Base-by-base conservation (phyloP, 345 rosid species). In the Ailanthus altissimus region DNA sequence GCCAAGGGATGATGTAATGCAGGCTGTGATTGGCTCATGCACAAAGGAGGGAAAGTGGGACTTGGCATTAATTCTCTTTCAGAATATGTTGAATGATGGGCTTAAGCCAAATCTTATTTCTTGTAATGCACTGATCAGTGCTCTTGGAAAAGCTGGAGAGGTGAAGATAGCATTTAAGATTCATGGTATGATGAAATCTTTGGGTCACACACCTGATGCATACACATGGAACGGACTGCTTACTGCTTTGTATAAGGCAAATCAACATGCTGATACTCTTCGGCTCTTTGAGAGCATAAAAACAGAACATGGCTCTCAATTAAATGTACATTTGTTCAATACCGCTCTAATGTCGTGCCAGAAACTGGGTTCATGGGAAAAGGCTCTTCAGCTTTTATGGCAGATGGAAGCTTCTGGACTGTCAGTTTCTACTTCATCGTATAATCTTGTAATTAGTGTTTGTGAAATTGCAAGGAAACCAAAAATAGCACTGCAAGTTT, bases 221-320 rank as follows among this genome's bases (percentile, higher is more conserved):
- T 94, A 89, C 85, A 92, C 98, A 5, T 85, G 92, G 96, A 90
- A 94, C 67, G 92, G 95, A 6, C 77, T 91, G 75, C 87, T 91
- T 42, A 77, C 84, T 66, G 93, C 88, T 56, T 75, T 93, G 77
- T 87, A 89, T 82, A 85, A 85, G 81, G 89, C 90, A 61, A 82
- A 87, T 72, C 83, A 84, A 67, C 80, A 86, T 78, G 88, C 58
- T 21, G 86, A 86, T 81, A 92, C 90, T 80, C 85, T 94, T 75
- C 82, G 75, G 78, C 84, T 93, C 32, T 93, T 94, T 80, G 90
- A 91, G 84, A 85, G 75, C 75, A 40, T 93, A 67, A 80, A 82
- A 74, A 80, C 74, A 20, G 85, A 85, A 25, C 78, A 78, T 1
- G 75, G 65, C 4, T 85, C 83, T 74, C 75, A 67, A 62, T 58